Evolutionary conservation across 495 filamentous ascomycete species (phyloP).

Genomic region (Aspergillus panamensis): DNA sequence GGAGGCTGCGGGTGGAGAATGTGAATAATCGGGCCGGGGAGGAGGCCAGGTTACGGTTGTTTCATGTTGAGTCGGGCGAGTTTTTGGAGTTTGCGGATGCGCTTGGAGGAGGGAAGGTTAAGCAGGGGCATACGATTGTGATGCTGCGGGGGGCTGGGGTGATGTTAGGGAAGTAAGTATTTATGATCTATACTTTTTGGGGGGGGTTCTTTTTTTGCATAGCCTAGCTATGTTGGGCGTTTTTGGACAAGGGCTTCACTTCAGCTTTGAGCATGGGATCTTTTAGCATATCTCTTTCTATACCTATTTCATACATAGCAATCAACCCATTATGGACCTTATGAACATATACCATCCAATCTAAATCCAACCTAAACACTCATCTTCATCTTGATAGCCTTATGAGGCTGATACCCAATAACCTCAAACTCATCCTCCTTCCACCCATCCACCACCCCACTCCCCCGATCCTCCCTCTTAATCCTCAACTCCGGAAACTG

Average conservation of each 20-base stretch:
- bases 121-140: slow-evolving; percentile 83
- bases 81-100: slow-evolving; percentile 85
- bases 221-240: slow-evolving; percentile 7
- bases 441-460: slow-evolving; percentile 69
- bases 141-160: slow-evolving; percentile 78
- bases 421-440: slow-evolving; percentile 84
- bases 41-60: slow-evolving; percentile 75
- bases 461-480: slow-evolving; percentile 58
- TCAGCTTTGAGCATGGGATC: not conserved
- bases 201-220: slow-evolving; percentile 8
- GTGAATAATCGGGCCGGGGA: slow-evolving; percentile 83
- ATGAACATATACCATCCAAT: slow-evolving; percentile 12
- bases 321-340: slow-evolving; percentile 24
- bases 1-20: slow-evolving; percentile 76
- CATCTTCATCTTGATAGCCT: slow-evolving; percentile 96
- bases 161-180: slow-evolving; percentile 40
- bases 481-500: slow-evolving; percentile 77
- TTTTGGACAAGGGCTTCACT: not conserved
- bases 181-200: slow-evolving; percentile 2
- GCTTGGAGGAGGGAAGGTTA: slow-evolving; percentile 57
- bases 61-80: slow-evolving; percentile 85
- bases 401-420: slow-evolving; percentile 84
- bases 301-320: not conserved
- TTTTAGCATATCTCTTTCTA: not conserved
- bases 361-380: slow-evolving; percentile 59